phyloP scores from a whole-genome alignment of 257 asterid species.

The Penstemon davidsonii region DNA sequence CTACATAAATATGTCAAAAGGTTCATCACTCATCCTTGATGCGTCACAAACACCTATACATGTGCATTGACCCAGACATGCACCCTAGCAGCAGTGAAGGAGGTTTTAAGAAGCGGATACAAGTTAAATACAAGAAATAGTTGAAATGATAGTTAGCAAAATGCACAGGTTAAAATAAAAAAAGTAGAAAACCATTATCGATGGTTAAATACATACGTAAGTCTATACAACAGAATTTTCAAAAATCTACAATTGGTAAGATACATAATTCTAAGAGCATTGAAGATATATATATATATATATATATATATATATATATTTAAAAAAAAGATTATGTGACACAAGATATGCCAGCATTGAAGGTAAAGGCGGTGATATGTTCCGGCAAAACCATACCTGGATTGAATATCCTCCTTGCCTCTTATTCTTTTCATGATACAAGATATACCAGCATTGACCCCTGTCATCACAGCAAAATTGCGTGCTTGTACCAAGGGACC shows the following conservation, averaged over 20 bases:
- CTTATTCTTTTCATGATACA: slow-evolving; percentile 84
- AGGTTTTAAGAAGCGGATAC: background rate
- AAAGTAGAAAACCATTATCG: too few relatives aligned
- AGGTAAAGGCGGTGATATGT: background rate
- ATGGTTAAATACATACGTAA: too few relatives aligned
- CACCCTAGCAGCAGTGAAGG: slow-evolving; percentile 12
- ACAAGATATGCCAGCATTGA: too few relatives aligned
- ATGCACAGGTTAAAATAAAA: background rate
- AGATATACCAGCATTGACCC: slow-evolving; percentile 89
- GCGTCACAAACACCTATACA: background rate
- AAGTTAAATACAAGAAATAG: background rate
- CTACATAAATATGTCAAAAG: too few relatives aligned
- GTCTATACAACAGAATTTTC: background rate
- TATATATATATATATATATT: too few relatives aligned
- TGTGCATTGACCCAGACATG: background rate
- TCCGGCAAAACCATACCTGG: slow-evolving; percentile 51
- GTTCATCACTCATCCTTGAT: too few relatives aligned
- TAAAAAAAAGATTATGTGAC: too few relatives aligned
- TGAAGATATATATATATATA: background rate
- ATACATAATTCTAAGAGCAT: background rate
- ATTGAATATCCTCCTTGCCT: slow-evolving; percentile 91
- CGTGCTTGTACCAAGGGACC: slow-evolving; percentile 92
- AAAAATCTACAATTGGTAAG: background rate
- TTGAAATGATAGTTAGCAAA: background rate
- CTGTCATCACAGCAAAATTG: slow-evolving; percentile 93